A percentile compares a stretch with the other conserved stretches of the same genome.
Conservation (phyloP, 2,329 filamentous ascomycete genomes). For the Fusarium subglutinans region DNA sequence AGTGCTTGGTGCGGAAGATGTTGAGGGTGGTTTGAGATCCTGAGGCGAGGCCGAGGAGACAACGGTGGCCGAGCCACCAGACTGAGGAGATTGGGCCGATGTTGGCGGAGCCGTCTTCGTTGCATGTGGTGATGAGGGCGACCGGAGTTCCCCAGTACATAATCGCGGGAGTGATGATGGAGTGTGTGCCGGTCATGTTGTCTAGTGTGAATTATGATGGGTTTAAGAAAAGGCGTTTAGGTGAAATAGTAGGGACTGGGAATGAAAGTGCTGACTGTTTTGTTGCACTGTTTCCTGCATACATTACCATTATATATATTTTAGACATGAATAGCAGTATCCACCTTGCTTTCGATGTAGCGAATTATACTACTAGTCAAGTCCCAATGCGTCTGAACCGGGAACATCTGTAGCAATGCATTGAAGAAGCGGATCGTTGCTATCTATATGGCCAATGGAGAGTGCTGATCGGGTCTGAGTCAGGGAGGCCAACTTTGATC, state of each 20-base stretch:
- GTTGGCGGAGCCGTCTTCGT: neutral
- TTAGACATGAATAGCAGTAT: accelerated
- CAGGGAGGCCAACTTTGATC: too few relatives aligned
- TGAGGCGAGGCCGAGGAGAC: neutral
- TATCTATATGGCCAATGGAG: neutral
- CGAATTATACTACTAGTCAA: accelerated
- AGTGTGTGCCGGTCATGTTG: neutral
- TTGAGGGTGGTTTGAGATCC: neutral
- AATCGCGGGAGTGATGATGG: neutral
- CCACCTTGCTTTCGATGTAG: neutral
- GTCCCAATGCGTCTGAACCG: accelerated
- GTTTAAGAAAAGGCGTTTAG: accelerated
- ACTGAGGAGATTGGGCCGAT: neutral
- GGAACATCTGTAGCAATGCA: neutral
- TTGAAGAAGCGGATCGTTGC: neutral
- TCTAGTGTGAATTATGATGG: accelerated
- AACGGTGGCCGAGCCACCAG: neutral
- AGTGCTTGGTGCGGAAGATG: neutral
- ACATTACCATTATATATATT: neutral
- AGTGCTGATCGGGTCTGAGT: neutral
- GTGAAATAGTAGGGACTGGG: accelerated
- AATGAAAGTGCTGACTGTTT: accelerated
- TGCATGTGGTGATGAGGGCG: neutral
- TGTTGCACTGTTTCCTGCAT: accelerated
- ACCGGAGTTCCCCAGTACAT: neutral